Evolutionary conservation across 2,329 filamentous ascomycete species (phyloP).

Genomic region (Epicoccum sorghinum): DNA sequence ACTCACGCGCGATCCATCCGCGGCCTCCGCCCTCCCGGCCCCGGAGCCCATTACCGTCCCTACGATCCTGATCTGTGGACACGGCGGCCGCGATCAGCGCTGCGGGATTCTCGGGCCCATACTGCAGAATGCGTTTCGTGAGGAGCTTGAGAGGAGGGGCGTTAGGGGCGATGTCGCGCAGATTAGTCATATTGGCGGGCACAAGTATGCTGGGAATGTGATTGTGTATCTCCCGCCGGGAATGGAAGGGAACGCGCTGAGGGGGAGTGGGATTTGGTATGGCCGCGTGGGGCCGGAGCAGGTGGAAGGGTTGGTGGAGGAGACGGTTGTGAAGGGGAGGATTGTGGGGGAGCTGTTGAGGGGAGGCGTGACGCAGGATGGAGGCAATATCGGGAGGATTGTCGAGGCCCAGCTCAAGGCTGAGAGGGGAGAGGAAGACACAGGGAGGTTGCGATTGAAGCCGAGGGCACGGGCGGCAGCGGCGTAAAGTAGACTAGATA

Average conservation of each 20-base stretch:
- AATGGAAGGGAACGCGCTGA: conserved; percentile 60
- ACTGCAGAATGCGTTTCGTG: conserved; percentile 72
- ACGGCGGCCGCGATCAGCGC: conserved; percentile 78
- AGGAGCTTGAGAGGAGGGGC: conserved; percentile 59
- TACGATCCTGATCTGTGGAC: conserved; percentile 82
- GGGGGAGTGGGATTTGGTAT: conserved; percentile 81
- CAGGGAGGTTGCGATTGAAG: conserved; percentile 26
- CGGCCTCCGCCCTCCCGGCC: conserved; percentile 56
- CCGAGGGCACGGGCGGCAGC: conserved; percentile 22
- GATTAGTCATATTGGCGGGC: conserved; percentile 82
- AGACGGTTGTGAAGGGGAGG: conserved; percentile 71
- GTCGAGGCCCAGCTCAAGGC: conserved; percentile 41
- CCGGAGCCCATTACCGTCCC: conserved; percentile 54
- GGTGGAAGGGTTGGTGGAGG: conserved; percentile 75
- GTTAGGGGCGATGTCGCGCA: conserved; percentile 67
- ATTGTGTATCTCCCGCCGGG: conserved; percentile 76
- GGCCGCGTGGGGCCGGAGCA: conserved; percentile 76
- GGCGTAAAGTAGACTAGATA: neutral
- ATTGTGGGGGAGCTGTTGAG: conserved; percentile 75
- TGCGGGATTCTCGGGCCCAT: conserved; percentile 83
- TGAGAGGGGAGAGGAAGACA: conserved; percentile 34
- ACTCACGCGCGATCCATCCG: conserved; percentile 55
- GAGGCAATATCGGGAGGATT: conserved; percentile 35
- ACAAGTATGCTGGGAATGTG: conserved; percentile 85
- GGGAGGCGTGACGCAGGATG: conserved; percentile 62